Conservation (phyloP, 345 rosid genomes). For the Citrus medica region DNA sequence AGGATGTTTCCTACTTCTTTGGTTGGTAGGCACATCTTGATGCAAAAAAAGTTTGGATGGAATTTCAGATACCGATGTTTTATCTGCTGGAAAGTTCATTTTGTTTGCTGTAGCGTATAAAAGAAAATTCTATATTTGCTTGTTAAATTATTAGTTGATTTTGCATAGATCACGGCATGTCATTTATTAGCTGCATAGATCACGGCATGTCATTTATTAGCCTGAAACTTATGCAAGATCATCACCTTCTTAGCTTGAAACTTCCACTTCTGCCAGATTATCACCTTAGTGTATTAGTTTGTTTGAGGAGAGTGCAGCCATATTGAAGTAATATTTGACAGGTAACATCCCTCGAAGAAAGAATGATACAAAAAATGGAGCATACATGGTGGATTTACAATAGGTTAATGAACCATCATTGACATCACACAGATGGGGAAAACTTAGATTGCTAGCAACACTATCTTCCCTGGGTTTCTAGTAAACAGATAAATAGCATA, state of each 20-base stretch:
- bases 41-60: neutral
- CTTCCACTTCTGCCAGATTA: neutral
- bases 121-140: neutral
- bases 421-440: slow-evolving; percentile 7
- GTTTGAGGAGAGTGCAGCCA: neutral
- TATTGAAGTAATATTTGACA: neutral
- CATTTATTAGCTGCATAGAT: neutral
- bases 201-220: neutral
- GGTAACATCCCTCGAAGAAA: neutral
- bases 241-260: neutral
- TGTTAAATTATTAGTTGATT: neutral
- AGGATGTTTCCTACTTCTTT: neutral
- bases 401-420: neutral
- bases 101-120: neutral
- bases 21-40: neutral
- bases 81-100: neutral
- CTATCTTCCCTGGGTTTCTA: slow-evolving; percentile 1
- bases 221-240: neutral
- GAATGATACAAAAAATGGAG: neutral
- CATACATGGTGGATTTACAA: neutral
- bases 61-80: neutral
- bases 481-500: neutral
- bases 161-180: neutral
- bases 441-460: neutral
- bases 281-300: neutral